Percentiles rank a stretch among this genome's conserved stretches.
Conservation (phyloP, 1,284 basidiomycete genomes). For the Gymnopus androsaceus region DNA sequence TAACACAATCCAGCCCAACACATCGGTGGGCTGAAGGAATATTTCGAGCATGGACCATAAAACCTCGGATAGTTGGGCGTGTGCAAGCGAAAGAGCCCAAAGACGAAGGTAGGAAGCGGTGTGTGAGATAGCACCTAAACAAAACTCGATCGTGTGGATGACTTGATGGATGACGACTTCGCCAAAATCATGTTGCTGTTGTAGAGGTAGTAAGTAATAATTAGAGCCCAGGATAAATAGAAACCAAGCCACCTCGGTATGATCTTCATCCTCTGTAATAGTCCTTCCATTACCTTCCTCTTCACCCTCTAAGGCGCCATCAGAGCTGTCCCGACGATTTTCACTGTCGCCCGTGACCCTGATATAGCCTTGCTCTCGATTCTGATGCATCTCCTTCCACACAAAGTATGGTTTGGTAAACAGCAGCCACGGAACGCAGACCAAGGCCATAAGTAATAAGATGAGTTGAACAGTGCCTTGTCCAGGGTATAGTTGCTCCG, state of each 20-base stretch:
- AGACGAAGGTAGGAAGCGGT: slow-evolving; percentile 98
- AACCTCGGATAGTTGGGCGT: slow-evolving; percentile 97
- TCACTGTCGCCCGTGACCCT: slow-evolving; percentile 54
- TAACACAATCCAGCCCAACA: slow-evolving; percentile 63
- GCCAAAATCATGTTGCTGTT: slow-evolving; percentile 86
- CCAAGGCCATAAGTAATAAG: slow-evolving; percentile 76
- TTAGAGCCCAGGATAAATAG: slow-evolving; percentile 16
- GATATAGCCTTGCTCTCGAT: slow-evolving; percentile 85
- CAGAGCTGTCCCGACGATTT: slow-evolving; percentile 48
- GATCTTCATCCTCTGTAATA: slow-evolving; percentile 68
- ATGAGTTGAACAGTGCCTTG: slow-evolving; percentile 87
- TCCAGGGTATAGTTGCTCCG: slow-evolving; percentile 80
- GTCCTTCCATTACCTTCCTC: slow-evolving; percentile 84
- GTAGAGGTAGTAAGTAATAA: slow-evolving; percentile 18
- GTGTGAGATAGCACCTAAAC: slow-evolving; percentile 97
- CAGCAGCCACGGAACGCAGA: slow-evolving; percentile 97
- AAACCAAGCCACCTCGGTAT: slow-evolving; percentile 63
- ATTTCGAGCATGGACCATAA: slow-evolving; percentile 81
- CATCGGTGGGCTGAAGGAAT: slow-evolving; percentile 56
- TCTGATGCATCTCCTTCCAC: slow-evolving; percentile 90
- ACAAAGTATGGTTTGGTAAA: slow-evolving; percentile 91
- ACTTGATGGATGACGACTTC: slow-evolving; percentile 96
- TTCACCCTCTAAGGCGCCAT: slow-evolving; percentile 74
- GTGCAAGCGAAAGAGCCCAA: slow-evolving; percentile 97
- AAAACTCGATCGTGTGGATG: slow-evolving; percentile 99